Percentiles rank a stretch among this genome's conserved stretches.
phyloP scores from a whole-genome alignment of 768 basidiomycete genomes.

The Leucosporidium yakuticum region DNA sequence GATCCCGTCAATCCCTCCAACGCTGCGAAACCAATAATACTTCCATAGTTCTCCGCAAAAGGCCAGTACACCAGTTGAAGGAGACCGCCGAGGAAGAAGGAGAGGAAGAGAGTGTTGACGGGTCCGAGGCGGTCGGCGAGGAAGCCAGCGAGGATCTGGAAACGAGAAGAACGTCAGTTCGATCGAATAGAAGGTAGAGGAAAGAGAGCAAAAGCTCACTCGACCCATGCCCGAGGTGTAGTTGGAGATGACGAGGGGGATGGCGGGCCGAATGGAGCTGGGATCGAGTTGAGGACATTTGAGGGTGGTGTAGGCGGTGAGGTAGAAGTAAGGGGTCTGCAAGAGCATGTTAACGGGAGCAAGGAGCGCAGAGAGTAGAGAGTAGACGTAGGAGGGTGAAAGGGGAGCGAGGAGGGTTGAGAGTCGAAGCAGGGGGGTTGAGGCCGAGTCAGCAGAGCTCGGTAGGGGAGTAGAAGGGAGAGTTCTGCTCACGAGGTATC shows the following conservation, averaged over 20 bases:
- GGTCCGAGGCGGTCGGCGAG: slow-evolving; percentile 39
- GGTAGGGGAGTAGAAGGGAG: background rate
- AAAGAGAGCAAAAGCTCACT: background rate
- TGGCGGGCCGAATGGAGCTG: slow-evolving; percentile 14
- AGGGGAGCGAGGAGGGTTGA: slow-evolving; percentile 10
- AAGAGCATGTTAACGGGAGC: background rate
- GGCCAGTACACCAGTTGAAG: slow-evolving; percentile 38
- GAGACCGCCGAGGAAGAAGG: slow-evolving; percentile 18
- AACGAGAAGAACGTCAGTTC: background rate
- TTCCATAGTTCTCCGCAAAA: slow-evolving; percentile 34
- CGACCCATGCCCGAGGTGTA: slow-evolving; percentile 26
- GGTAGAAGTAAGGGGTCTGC: slow-evolving; percentile 15
- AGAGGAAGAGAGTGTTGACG: slow-evolving; percentile 38
- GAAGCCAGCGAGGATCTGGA: slow-evolving; percentile 30
- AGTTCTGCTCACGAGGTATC: background rate
- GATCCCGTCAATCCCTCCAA: no score
- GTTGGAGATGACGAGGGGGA: slow-evolving; percentile 26
- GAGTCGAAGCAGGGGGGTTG: background rate
- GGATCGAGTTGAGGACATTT: slow-evolving; percentile 13
- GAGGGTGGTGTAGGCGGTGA: slow-evolving; percentile 10
- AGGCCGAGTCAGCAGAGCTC: no score
- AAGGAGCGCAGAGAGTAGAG: background rate
- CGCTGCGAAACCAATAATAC: slow-evolving; percentile 34
- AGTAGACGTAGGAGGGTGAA: background rate
- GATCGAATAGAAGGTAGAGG: background rate